A percentile compares a stretch with the other conserved stretches of the same genome.
These are phyloP conservation scores for Neonectria magnoliae DNA, from an alignment of 2,329 filamentous ascomycete genomes.

Conservation along the genomic window DNA sequence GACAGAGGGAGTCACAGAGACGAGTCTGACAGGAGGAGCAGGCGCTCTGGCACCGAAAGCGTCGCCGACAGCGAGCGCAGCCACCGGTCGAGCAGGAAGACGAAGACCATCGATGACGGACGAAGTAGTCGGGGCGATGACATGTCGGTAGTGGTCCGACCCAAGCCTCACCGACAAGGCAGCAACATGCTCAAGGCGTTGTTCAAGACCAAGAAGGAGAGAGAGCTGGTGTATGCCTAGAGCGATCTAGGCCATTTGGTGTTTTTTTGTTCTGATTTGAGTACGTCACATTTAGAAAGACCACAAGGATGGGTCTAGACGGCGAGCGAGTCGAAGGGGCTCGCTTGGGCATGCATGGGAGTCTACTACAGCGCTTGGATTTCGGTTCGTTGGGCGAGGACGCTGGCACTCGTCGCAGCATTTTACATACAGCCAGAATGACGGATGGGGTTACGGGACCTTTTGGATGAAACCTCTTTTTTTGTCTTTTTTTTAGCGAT, in stretches of 20 bases:
- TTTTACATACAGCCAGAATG: constrained; percentile 15
- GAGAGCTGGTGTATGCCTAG: constrained; percentile 46
- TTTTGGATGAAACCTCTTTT: constrained; percentile 1
- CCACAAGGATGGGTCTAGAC: constrained; percentile 14
- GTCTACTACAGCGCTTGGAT: constrained; percentile 19
- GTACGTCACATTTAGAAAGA: constrained; percentile 26
- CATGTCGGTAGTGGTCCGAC: constrained; percentile 54
- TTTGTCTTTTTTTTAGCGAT: neutral
- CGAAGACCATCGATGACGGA: constrained; percentile 51
- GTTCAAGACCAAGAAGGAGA: constrained; percentile 63
- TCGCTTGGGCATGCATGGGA: constrained; percentile 17
- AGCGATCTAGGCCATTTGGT: constrained; percentile 9
- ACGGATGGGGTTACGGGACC: constrained; percentile 6
- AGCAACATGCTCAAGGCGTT: constrained; percentile 67
- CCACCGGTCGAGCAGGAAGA: constrained; percentile 40
- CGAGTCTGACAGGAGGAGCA: constrained; percentile 32
- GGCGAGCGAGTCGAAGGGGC: constrained; percentile 16
- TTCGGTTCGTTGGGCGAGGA: constrained; percentile 5
- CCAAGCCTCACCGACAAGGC: constrained; percentile 58
- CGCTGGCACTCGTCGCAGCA: constrained; percentile 5
- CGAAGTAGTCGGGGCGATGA: constrained; percentile 48
- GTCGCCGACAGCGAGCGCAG: constrained; percentile 51
- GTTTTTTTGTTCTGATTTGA: constrained; percentile 15
- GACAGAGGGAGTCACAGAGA: constrained; percentile 35
- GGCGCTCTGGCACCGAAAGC: constrained; percentile 44